Evolutionary conservation across 441 rosid genomes (phyloP).

Genomic region (Erysimum cheiri): DNA sequence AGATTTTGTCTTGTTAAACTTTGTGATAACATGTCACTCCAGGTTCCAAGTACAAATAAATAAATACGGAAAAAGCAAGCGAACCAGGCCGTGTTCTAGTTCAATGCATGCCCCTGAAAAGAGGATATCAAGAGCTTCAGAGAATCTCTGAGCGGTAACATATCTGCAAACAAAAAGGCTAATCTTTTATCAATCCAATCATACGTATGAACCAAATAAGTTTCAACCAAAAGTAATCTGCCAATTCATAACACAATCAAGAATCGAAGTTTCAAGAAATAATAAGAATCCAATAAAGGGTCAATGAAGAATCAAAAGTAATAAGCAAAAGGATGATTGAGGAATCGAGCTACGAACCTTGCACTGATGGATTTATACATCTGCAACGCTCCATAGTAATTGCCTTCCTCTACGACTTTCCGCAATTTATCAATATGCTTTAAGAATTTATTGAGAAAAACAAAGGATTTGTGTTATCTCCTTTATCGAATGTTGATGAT

Average conservation of each 20-base stretch:
- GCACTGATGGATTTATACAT: constrained; percentile 91
- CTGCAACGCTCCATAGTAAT: constrained; percentile 95
- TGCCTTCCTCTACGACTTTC: constrained; percentile 77
- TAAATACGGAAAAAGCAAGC: constrained; percentile 27
- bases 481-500: constrained; percentile 7
- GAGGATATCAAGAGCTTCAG: constrained; percentile 85
- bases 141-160: constrained; percentile 70
- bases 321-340: not conserved
- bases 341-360: constrained; percentile 51
- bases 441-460: constrained; percentile 9
- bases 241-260: not conserved
- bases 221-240: not conserved
- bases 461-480: constrained; percentile 14
- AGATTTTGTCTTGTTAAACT: not conserved
- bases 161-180: constrained; percentile 56
- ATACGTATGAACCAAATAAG: not conserved
- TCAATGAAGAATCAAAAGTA: constrained; percentile 21
- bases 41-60: constrained; percentile 8
- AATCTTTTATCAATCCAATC: constrained; percentile 23
- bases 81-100: constrained; percentile 76
- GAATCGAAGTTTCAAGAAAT: not conserved
- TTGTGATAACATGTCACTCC: not conserved
- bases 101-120: constrained; percentile 88
- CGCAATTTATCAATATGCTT: constrained; percentile 84
- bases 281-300: constrained; percentile 12